Percentiles rank a stretch among this genome's conserved stretches.
phyloP scores from a whole-genome alignment of 352 stramenopile genomes.

The Hyaloperonospora brassicae region DNA sequence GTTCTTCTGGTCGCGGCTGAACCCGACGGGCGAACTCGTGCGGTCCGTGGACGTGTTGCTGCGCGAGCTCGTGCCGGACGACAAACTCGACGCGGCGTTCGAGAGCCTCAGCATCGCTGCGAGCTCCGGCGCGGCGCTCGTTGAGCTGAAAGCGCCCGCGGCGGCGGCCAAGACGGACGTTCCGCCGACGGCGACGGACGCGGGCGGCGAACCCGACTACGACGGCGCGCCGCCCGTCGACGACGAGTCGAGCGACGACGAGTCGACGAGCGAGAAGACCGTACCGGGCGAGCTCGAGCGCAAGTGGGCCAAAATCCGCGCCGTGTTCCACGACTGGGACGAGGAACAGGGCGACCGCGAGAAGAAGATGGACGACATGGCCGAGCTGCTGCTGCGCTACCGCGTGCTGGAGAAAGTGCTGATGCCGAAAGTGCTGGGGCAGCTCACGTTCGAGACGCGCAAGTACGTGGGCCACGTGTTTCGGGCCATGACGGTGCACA shows the following conservation, averaged over 20 bases:
- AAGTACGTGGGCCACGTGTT: conserved; percentile 79
- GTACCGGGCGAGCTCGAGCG: conserved; percentile 67
- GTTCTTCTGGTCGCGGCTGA: conserved; percentile 70
- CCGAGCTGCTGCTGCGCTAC: conserved; percentile 61
- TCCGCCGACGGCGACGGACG: background rate
- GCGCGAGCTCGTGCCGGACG: conserved; percentile 46
- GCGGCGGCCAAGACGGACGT: conserved; percentile 22
- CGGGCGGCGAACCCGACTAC: conserved; percentile 22
- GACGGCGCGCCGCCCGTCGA: conserved; percentile 27
- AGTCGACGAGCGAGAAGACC: conserved; percentile 42
- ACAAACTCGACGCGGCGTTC: conserved; percentile 47
- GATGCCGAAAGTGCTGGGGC: conserved; percentile 55
- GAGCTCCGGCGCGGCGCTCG: conserved; percentile 10
- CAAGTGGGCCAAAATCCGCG: conserved; percentile 65
- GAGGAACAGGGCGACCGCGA: conserved; percentile 58
- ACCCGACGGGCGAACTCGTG: conserved; percentile 68
- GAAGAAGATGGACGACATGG: conserved; percentile 77
- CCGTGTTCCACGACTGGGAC: conserved; percentile 69
- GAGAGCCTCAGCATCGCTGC: conserved; percentile 37
- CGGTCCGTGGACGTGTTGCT: conserved; percentile 59
- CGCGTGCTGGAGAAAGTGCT: conserved; percentile 68
- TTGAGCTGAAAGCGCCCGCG: conserved; percentile 17
- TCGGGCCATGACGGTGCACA: conserved; percentile 65
- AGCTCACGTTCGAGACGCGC: conserved; percentile 74
- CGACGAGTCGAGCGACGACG: conserved; percentile 55